Conservation (phyloP, 768 basidiomycete genomes). For the Rhizopogon salebrosus region DNA sequence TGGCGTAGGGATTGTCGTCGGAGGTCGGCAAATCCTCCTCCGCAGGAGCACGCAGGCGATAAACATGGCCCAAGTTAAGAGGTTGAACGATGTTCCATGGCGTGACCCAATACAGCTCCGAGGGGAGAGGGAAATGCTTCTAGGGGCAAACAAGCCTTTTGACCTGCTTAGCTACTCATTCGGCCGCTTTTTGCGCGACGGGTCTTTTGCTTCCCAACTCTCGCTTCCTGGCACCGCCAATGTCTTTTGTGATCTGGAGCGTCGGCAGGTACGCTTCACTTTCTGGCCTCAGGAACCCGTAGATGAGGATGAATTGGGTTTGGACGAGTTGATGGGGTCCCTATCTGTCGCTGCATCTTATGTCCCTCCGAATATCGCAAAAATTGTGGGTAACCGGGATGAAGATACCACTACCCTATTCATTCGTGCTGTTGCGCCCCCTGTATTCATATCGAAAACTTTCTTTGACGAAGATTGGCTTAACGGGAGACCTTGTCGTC, state of each 20-base stretch:
- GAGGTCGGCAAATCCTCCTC: slow-evolving; percentile 18
- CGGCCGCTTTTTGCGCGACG: slow-evolving; percentile 32
- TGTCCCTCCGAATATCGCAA: slow-evolving; percentile 12
- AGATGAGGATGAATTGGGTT: too few species aligned
- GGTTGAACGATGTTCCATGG: slow-evolving; percentile 23
- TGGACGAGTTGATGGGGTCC: background rate
- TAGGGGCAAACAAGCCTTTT: slow-evolving; percentile 13
- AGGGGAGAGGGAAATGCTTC: slow-evolving; percentile 17
- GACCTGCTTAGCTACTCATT: slow-evolving; percentile 25
- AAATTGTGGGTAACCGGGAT: slow-evolving; percentile 12
- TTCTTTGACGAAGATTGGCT: background rate
- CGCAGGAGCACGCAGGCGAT: slow-evolving; percentile 13
- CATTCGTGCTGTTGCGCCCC: slow-evolving; percentile 28
- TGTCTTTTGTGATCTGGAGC: slow-evolving; percentile 31
- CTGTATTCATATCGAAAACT: slow-evolving; percentile 17
- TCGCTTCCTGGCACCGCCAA: slow-evolving; percentile 19
- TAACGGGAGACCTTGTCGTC: background rate
- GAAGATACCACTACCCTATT: slow-evolving; percentile 18
- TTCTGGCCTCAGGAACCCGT: slow-evolving; percentile 5
- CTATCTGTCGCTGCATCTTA: slow-evolving; percentile 15
- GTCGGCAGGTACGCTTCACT: slow-evolving; percentile 25
- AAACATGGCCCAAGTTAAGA: slow-evolving; percentile 15
- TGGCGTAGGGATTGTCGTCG: slow-evolving; percentile 18
- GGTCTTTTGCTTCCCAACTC: slow-evolving; percentile 28
- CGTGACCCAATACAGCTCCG: slow-evolving; percentile 22